Evolutionary conservation across 371 early-diverging fungal species (phyloP).

Genomic region (Polyrhizophydium stewartii): DNA sequence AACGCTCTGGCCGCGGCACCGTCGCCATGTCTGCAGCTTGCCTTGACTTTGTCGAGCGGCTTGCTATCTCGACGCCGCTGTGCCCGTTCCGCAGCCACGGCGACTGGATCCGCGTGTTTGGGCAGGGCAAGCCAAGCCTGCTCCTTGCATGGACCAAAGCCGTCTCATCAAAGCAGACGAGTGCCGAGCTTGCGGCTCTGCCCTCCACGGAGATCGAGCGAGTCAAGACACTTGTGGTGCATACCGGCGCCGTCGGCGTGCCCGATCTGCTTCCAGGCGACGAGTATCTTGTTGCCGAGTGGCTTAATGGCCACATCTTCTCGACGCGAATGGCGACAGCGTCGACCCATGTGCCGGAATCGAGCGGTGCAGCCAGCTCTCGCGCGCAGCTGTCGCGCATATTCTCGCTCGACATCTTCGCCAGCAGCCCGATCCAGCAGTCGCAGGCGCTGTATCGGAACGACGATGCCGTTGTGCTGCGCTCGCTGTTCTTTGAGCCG

Average conservation of each 20-base stretch:
- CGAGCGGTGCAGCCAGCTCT: too few species aligned
- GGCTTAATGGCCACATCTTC: conserved; percentile 10
- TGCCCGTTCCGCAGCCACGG: background rate
- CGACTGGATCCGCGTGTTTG: background rate
- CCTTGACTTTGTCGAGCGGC: background rate
- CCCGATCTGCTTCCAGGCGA: conserved; percentile 16
- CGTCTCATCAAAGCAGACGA: background rate
- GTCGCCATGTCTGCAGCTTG: background rate
- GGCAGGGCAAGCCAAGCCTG: background rate
- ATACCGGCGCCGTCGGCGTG: conserved; percentile 6
- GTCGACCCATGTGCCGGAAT: too few species aligned
- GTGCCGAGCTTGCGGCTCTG: conserved; percentile 1
- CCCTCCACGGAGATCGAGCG: background rate
- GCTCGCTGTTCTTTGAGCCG: background rate
- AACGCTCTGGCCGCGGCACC: background rate
- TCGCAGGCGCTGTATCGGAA: background rate
- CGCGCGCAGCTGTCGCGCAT: background rate
- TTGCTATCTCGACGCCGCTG: background rate
- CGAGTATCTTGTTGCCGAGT: conserved; percentile 12
- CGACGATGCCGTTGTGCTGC: background rate
- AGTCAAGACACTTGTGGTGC: background rate
- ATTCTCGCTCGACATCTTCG: background rate
- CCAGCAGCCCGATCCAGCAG: background rate
- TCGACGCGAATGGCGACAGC: background rate
- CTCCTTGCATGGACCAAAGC: background rate